Conservation (phyloP, 768 basidiomycete genomes). For the Tricholoma flavovirens region DNA sequence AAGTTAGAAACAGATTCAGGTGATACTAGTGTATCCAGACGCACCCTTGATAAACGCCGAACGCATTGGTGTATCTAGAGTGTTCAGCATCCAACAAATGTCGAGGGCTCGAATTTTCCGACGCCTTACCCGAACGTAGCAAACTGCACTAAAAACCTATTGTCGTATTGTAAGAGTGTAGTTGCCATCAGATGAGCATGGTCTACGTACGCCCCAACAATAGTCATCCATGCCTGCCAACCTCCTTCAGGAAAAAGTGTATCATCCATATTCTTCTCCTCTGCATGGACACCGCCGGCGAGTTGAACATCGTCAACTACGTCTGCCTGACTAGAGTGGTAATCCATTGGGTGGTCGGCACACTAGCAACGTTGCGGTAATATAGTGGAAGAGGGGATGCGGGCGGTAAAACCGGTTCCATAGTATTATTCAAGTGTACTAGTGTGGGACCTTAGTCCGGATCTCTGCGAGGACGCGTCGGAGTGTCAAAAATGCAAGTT, state of each 20-base stretch:
- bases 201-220: slow-evolving; percentile 13
- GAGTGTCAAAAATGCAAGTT: no score
- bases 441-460: no score
- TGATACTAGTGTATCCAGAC: neutral
- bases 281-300: neutral
- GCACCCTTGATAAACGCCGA: slow-evolving; percentile 23
- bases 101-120: neutral
- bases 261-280: neutral
- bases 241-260: slow-evolving; percentile 13
- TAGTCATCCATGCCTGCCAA: slow-evolving; percentile 13
- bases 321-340: neutral
- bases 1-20: neutral
- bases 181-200: neutral
- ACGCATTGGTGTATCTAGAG: slow-evolving; percentile 19
- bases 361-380: no score
- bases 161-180: neutral
- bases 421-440: no score
- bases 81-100: neutral
- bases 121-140: slow-evolving; percentile 18
- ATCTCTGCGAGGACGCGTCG: no score
- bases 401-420: no score
- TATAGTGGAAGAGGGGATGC: no score
- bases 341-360: neutral
- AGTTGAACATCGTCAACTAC: neutral
- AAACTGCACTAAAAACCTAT: slow-evolving; percentile 14